These are phyloP conservation scores for Phytophthora meadii DNA, from an alignment of 352 stramenopile species.

Conservation along the genomic window DNA sequence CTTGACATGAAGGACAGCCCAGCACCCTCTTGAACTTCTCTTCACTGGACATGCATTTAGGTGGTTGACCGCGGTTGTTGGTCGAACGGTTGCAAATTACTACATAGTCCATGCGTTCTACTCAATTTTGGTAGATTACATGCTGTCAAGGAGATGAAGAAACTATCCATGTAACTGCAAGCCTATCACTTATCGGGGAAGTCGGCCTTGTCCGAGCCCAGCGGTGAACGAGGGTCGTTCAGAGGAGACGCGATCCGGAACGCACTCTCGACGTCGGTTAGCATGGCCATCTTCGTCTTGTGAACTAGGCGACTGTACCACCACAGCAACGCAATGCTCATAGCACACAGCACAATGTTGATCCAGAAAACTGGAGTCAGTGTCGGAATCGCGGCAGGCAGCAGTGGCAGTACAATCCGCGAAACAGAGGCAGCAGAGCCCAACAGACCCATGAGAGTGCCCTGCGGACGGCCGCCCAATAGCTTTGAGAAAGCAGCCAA, in stretches of 20 bases:
- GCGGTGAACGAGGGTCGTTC: slow-evolving; percentile 44
- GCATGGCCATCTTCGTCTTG: slow-evolving; percentile 52
- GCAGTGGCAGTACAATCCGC: slow-evolving; percentile 70
- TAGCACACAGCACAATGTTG: slow-evolving; percentile 59
- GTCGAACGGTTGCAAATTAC: background rate
- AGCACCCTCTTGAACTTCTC: too few relatives aligned
- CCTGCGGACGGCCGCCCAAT: slow-evolving; percentile 66
- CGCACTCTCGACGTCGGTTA: slow-evolving; percentile 43
- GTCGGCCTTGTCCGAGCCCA: slow-evolving; percentile 44
- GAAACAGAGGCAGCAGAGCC: slow-evolving; percentile 72
- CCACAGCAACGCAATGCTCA: slow-evolving; percentile 60
- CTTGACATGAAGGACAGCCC: too few relatives aligned
- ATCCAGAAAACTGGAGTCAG: slow-evolving; percentile 81
- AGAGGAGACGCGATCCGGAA: slow-evolving; percentile 30
- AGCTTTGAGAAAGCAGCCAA: slow-evolving; percentile 76
- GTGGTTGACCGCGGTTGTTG: background rate
- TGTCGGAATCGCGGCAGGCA: slow-evolving; percentile 63
- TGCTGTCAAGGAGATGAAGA: slow-evolving; percentile 2
- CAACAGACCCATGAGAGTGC: slow-evolving; percentile 77
- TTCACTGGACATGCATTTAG: background rate
- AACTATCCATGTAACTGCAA: slow-evolving; percentile 1
- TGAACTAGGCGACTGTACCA: slow-evolving; percentile 70
- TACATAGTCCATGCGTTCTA: slow-evolving; percentile 1
- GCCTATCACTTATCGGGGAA: slow-evolving; percentile 31
- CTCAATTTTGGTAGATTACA: too few relatives aligned